These are phyloP conservation scores for Lentinula guzmanii DNA, from an alignment of 768 basidiomycete species.

Conservation along the genomic window DNA sequence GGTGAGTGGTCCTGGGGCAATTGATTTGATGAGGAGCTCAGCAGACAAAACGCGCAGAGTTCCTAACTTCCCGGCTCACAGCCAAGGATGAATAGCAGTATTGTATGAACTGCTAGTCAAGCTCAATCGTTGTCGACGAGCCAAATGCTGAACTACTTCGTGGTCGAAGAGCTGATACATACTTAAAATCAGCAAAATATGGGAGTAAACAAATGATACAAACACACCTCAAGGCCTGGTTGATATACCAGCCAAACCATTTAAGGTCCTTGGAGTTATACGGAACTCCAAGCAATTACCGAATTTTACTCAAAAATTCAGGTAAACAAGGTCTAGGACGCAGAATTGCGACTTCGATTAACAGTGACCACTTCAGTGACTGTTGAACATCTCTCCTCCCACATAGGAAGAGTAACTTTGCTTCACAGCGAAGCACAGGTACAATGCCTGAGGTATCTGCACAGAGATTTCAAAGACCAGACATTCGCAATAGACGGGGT, in stretches of 20 bases:
- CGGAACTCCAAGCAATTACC: neutral
- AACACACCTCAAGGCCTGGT: neutral
- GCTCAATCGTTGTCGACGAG: neutral
- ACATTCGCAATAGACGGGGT: neutral
- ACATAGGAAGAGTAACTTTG: neutral
- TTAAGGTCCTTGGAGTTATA: neutral
- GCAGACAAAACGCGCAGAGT: neutral
- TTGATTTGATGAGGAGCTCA: conserved; percentile 11
- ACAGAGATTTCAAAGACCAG: too few relatives aligned
- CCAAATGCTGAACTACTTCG: neutral
- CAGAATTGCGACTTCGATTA: neutral
- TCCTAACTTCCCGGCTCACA: neutral
- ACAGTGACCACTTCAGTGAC: neutral
- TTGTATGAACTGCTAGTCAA: neutral
- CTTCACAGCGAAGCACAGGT: neutral
- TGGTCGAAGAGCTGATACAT: neutral
- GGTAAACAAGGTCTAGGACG: neutral
- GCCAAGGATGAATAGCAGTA: too few relatives aligned
- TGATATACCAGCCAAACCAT: neutral
- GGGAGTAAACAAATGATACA: neutral
- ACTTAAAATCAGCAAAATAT: neutral
- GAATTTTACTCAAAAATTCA: neutral
- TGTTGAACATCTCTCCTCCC: neutral
- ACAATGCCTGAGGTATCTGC: too few relatives aligned
- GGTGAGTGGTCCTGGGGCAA: conserved; percentile 12